Evolutionary conservation across 805 yeast species (phyloP), one percentile per base, ranked within the genome.

Genomic region (Lipomyces yamanashiensis): DNA sequence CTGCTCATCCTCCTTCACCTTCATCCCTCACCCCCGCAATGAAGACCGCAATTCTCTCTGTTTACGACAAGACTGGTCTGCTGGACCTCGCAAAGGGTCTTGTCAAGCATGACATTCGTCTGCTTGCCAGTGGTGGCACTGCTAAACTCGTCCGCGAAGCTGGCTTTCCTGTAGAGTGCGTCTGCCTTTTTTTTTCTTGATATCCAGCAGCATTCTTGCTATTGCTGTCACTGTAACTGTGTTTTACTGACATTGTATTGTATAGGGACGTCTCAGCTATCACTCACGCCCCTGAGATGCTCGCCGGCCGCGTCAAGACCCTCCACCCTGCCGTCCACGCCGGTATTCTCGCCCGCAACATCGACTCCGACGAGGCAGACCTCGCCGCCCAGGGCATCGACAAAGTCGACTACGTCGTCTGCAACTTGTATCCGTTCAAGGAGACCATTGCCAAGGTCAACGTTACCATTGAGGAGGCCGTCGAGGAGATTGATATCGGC

Each of bases 271-370:
- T 95, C 47, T 87, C 96, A 47, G 77, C 95, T 64, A 91, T 95
- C 76, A 95, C 99, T 43, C 97, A 95, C 75, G 98, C 98, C 47
- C 99, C 99, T 58, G 99, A 95, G 79, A 95, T 95, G 97, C 83
- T 95, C 71, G 97, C 98, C 68, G 99, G 99, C 69, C 86, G 99
- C 80, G 99, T 95, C 72, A 95, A 95, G 82, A 95, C 99, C 64
- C 83, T 95, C 73, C 99, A 95, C 77, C 99, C 99, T 47, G 99
- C 98, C 37, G 97, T 95, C 67, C 99, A 95, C 77, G 99, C 97
- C 73, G 96, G 81, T 75, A 95, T 95, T 73, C 84, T 95, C 71
- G 98, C 99, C 58, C 87, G 98, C 81, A 85, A 95, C 80, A 84
- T 91, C 76, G 96, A 89, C 72, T 82, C 89, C 68, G 99, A 95